These are phyloP conservation scores for Paecilomyces formosus DNA, from an alignment of 2,329 filamentous ascomycete genomes.

Conservation along the genomic window DNA sequence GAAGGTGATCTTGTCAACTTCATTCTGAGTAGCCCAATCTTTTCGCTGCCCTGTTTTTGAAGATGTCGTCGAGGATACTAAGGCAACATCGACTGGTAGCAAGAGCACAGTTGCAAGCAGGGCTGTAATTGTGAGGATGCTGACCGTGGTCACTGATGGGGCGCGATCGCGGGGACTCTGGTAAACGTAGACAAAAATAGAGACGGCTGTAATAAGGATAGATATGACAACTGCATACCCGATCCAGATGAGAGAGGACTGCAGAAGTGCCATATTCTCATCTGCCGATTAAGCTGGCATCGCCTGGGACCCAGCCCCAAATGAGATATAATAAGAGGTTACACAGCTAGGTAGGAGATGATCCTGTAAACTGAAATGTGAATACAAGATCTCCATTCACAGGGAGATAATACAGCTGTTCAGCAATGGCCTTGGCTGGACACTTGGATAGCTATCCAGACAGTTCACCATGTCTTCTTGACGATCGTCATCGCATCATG, in stretches of 20 bases:
- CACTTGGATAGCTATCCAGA: background rate
- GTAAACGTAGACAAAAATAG: slow-evolving; percentile 85
- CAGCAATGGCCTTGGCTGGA: background rate
- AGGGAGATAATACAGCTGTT: background rate
- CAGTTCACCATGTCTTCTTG: background rate
- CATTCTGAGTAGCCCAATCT: slow-evolving; percentile 83
- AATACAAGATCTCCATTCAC: background rate
- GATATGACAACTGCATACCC: slow-evolving; percentile 78
- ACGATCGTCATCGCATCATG: background rate
- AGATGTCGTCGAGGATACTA: slow-evolving; percentile 81
- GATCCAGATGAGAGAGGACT: slow-evolving; percentile 89
- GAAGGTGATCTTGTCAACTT: slow-evolving; percentile 67
- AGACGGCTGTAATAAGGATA: slow-evolving; percentile 67
- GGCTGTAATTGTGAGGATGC: slow-evolving; percentile 77
- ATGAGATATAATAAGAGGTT: background rate
- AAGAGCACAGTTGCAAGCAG: slow-evolving; percentile 88
- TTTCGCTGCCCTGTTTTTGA: slow-evolving; percentile 74
- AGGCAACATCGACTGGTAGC: slow-evolving; percentile 88
- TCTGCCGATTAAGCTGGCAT: background rate
- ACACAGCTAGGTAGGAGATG: background rate
- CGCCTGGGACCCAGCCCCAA: background rate
- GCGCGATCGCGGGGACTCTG: slow-evolving; percentile 84
- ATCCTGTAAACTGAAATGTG: background rate
- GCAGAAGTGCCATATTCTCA: slow-evolving; percentile 58
- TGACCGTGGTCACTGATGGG: slow-evolving; percentile 70